Conservation (phyloP, 257 asterid genomes). For the Solanum megistacrolobum region DNA sequence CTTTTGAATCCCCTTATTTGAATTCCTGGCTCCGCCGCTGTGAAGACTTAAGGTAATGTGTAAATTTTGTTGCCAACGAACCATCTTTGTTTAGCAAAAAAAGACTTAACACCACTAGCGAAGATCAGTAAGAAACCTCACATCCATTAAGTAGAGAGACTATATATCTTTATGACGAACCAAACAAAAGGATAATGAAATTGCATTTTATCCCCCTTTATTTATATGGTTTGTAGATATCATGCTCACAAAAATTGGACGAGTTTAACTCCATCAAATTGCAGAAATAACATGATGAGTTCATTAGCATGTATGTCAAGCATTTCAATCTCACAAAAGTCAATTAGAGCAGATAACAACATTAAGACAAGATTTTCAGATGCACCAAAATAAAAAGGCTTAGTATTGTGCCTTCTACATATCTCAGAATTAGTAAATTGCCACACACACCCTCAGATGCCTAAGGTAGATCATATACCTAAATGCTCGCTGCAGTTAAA, state of each 20-base stretch:
- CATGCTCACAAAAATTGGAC: neutral
- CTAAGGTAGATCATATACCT: neutral
- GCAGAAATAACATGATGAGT: neutral
- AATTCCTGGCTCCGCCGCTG: neutral
- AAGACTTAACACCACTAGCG: neutral
- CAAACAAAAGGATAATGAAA: neutral
- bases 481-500: neutral
- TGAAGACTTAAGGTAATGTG: neutral
- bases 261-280: neutral
- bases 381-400: neutral
- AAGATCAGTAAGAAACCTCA: neutral
- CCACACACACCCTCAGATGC: neutral
- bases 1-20: neutral
- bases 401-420: neutral
- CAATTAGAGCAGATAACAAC: neutral
- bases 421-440: neutral
- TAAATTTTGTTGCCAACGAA: neutral
- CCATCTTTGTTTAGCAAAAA: neutral
- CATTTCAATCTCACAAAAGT: neutral
- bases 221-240: neutral
- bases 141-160: neutral
- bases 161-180: neutral
- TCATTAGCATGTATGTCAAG: neutral
- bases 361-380: neutral
- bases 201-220: neutral